Conservation (phyloP, 2,329 filamentous ascomycete genomes). For the Tolypocladium album region DNA sequence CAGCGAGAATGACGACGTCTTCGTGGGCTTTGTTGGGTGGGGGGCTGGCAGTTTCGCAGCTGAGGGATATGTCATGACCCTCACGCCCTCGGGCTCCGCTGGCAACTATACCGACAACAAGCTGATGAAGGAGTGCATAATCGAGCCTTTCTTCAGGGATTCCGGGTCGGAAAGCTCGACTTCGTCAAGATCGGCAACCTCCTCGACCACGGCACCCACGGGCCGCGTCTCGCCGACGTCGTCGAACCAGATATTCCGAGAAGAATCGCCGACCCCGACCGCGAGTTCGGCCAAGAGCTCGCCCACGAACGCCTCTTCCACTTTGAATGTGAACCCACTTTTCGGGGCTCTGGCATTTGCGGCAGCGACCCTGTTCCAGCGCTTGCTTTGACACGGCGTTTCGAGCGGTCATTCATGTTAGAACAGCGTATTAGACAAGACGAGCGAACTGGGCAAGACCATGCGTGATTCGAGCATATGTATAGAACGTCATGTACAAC, state of each 20-base stretch:
- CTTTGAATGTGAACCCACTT: not conserved
- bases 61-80: conserved; percentile 27
- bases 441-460: not conserved
- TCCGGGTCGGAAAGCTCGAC: not conserved
- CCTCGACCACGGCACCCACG: not conserved
- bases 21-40: conserved; percentile 35
- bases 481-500: not conserved
- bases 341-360: not conserved
- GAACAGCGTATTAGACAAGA: not conserved
- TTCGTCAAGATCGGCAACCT: not conserved
- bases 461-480: not conserved
- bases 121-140: conserved; percentile 31
- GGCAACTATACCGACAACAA: conserved; percentile 23
- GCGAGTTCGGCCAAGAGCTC: not conserved
- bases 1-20: conserved; percentile 34
- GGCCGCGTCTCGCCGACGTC: not conserved
- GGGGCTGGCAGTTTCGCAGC: conserved; percentile 32
- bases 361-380: not conserved
- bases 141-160: conserved; percentile 20
- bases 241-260: not conserved
- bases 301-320: not conserved
- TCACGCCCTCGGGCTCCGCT: conserved; percentile 23
- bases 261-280: not conserved
- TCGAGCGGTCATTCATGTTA: not conserved
- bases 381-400: not conserved